Conservation (phyloP, 169 alveolate species). For the Sarcocystis neurona region DNA sequence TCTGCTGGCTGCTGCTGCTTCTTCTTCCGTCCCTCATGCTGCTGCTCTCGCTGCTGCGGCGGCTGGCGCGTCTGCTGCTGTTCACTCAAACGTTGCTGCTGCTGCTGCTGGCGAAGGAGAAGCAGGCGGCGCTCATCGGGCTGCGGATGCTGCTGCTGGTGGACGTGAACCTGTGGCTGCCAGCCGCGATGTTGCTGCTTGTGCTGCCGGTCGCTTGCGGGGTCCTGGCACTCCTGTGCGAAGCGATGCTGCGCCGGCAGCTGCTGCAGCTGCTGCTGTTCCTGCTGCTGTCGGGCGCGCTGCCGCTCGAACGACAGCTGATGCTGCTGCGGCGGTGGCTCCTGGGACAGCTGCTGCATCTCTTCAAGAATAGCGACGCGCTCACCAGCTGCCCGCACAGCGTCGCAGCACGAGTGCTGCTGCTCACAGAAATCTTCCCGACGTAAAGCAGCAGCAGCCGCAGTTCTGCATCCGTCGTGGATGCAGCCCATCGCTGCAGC, state of each 20-base stretch:
- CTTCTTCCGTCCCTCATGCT: neutral
- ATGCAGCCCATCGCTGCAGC: neutral
- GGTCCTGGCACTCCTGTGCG: neutral
- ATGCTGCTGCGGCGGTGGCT: neutral
- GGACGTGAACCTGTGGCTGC: neutral
- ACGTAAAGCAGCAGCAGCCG: constrained; percentile 28
- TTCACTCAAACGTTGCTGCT: neutral
- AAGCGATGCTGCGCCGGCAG: neutral
- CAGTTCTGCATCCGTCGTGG: constrained; percentile 1
- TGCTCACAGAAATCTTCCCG: neutral
- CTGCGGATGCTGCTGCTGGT: too few species aligned
- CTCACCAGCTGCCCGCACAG: neutral
- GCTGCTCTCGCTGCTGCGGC: neutral
- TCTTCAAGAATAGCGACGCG: neutral
- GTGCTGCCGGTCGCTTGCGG: neutral
- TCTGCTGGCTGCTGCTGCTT: neutral
- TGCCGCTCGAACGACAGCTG: neutral
- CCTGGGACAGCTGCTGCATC: neutral
- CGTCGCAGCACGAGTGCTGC: neutral
- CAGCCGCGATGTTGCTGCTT: neutral
- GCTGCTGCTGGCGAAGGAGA: neutral
- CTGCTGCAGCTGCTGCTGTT: constrained; percentile 11
- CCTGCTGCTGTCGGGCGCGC: neutral
- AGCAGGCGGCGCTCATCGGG: neutral
- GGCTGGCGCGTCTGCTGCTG: neutral